Evolutionary conservation across 2,329 filamentous ascomycete genomes (phyloP).

Genomic region (Rutstroemia sp.): DNA sequence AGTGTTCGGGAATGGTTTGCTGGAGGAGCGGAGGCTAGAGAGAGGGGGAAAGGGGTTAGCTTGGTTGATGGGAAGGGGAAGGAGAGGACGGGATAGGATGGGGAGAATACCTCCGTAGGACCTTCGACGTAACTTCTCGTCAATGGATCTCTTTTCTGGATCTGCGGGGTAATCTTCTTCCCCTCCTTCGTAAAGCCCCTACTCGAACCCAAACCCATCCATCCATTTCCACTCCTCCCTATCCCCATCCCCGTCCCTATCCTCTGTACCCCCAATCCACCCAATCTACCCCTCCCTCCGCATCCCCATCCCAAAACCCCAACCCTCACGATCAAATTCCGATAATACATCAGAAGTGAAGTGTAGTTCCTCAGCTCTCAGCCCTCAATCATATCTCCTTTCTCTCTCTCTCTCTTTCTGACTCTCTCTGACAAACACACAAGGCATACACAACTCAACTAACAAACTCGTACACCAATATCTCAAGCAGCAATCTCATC

Average conservation of each 20-base stretch:
- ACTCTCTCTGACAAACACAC: too few relatives aligned
- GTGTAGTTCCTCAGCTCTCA: too few relatives aligned
- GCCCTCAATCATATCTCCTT: too few relatives aligned
- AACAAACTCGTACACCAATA: not conserved
- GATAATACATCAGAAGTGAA: too few relatives aligned
- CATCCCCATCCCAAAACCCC: not conserved
- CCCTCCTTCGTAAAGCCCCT: not conserved
- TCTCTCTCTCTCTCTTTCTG: too few relatives aligned
- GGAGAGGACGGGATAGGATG: not conserved
- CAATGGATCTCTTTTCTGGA: slow-evolving; percentile 22
- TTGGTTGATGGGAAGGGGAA: not conserved
- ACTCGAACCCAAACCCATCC: not conserved
- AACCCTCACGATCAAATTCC: not conserved
- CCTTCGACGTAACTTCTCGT: slow-evolving; percentile 30
- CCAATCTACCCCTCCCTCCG: not conserved
- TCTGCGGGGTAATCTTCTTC: not conserved
- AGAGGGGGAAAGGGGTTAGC: not conserved
- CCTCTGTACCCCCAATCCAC: not conserved
- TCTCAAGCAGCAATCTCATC: not conserved
- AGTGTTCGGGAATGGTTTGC: slow-evolving; percentile 66
- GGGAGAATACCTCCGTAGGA: slow-evolving; percentile 26
- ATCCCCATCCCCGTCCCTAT: not conserved
- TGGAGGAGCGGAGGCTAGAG: slow-evolving; percentile 56
- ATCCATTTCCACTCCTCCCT: not conserved
- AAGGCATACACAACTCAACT: too few relatives aligned